These are phyloP conservation scores for Crepidotus variabilis DNA, from an alignment of 768 basidiomycete species.

Conservation along the genomic window DNA sequence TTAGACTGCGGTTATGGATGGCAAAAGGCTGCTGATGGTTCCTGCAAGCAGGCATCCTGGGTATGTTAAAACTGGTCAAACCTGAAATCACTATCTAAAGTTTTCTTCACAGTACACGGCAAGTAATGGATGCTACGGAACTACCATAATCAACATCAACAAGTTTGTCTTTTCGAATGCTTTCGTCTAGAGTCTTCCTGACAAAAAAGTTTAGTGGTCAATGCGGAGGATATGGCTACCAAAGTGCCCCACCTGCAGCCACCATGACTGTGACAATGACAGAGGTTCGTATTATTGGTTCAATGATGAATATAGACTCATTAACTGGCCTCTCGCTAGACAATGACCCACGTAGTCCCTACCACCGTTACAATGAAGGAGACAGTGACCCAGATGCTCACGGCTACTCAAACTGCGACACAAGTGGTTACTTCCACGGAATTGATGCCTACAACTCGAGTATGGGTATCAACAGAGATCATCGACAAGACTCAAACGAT, in stretches of 20 bases:
- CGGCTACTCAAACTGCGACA: constrained; percentile 38
- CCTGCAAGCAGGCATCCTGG: constrained; percentile 55
- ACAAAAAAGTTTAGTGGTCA: constrained; percentile 5
- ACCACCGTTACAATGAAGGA: constrained; percentile 40
- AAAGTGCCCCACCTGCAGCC: not conserved
- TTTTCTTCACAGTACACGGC: constrained; percentile 30
- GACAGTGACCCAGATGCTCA: constrained; percentile 38
- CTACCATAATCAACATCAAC: constrained; percentile 52
- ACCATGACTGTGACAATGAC: constrained; percentile 21
- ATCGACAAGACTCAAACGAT: constrained; percentile 53
- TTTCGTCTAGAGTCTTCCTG: not conserved
- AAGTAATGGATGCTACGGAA: constrained; percentile 56
- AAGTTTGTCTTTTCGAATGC: constrained; percentile 11
- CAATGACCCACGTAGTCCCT: constrained; percentile 31
- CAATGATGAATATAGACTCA: not conserved
- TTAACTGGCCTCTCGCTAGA: constrained; percentile 11
- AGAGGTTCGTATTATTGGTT: constrained; percentile 2
- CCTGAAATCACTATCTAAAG: not conserved
- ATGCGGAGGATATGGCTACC: constrained; percentile 9
- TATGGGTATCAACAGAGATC: constrained; percentile 65
- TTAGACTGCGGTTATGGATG: constrained; percentile 73
- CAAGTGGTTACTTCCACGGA: constrained; percentile 48
- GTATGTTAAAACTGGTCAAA: constrained; percentile 30
- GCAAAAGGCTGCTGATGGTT: constrained; percentile 49
- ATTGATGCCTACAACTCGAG: constrained; percentile 57